Conservation (phyloP, 805 yeast genomes). For the Starmerella apicola region DNA sequence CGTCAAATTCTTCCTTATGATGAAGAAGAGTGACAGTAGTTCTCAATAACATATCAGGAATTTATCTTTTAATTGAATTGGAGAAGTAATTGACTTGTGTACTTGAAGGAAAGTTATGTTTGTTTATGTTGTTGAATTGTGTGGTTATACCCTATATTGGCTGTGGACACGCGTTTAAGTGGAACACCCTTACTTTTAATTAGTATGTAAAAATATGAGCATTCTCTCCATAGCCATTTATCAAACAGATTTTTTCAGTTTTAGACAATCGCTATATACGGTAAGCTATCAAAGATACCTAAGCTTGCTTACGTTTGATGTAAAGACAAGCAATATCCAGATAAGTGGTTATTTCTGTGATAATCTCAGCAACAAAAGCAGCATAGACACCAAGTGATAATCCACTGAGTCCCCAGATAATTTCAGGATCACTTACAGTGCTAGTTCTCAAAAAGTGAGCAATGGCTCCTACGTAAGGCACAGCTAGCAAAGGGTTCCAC, state of each 20-base stretch:
- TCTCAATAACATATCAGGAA: neutral
- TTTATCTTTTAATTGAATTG: no score
- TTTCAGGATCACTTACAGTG: slow-evolving; percentile 31
- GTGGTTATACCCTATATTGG: no score
- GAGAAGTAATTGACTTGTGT: no score
- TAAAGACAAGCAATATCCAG: slow-evolving; percentile 76
- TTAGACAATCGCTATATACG: no score
- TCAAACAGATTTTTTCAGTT: no score
- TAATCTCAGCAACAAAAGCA: slow-evolving; percentile 60
- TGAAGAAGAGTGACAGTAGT: slow-evolving; percentile 6
- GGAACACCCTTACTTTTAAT: no score
- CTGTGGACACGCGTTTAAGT: no score
- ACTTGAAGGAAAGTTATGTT: no score
- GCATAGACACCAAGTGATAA: slow-evolving; percentile 51
- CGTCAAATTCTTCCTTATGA: slow-evolving; percentile 1
- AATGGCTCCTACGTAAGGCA: slow-evolving; percentile 56
- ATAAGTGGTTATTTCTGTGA: slow-evolving; percentile 67
- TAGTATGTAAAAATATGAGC: no score
- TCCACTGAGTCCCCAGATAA: slow-evolving; percentile 44
- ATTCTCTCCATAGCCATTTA: no score
- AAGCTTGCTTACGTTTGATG: slow-evolving; percentile 37
- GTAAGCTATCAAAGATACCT: neutral
- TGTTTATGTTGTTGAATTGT: no score
- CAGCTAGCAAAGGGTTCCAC: slow-evolving; percentile 41
- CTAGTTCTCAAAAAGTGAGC: slow-evolving; percentile 53